Percentiles rank a stretch among this genome's conserved stretches.
Evolutionary conservation across 805 yeast species (phyloP).

Genomic region (Cyberlindnera euphorbiae): DNA sequence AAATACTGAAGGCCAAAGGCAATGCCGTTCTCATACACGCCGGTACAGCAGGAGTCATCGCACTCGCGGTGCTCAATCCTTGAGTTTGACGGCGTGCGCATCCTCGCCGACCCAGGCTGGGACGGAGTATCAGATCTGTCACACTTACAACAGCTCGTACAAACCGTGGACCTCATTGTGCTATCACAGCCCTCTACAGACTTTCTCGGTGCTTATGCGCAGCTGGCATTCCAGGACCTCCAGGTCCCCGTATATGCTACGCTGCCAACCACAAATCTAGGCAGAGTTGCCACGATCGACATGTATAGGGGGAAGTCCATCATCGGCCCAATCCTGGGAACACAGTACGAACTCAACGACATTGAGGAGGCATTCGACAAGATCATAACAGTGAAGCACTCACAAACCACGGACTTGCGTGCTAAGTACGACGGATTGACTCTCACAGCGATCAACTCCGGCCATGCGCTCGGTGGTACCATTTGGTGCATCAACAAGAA

Average conservation of each 20-base stretch:
- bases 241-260: slow-evolving; percentile 81
- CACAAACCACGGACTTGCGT: slow-evolving; percentile 64
- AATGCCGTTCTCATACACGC: slow-evolving; percentile 28
- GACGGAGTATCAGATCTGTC: slow-evolving; percentile 44
- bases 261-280: slow-evolving; percentile 82
- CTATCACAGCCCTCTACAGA: slow-evolving; percentile 84
- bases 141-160: slow-evolving; percentile 38
- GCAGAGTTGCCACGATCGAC: slow-evolving; percentile 82
- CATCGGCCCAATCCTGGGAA: slow-evolving; percentile 62
- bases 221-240: slow-evolving; percentile 57
- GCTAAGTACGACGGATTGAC: slow-evolving; percentile 56
- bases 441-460: slow-evolving; percentile 83
- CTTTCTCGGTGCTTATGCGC: slow-evolving; percentile 74
- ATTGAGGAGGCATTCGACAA: slow-evolving; percentile 78
- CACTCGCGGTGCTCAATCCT: slow-evolving; percentile 42
- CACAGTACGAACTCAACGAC: slow-evolving; percentile 60
- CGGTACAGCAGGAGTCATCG: slow-evolving; percentile 19
- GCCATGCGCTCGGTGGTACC: slow-evolving; percentile 91
- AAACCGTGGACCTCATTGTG: slow-evolving; percentile 59
- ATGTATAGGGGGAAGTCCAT: slow-evolving; percentile 67
- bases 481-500: slow-evolving; percentile 76
- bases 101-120: slow-evolving; percentile 76
- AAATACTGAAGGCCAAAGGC: neutral
- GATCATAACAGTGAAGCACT: slow-evolving; percentile 64
- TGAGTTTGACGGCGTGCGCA: slow-evolving; percentile 51